Conservation (phyloP, 306 rosid genomes). For the Trifolium pratense region DNA sequence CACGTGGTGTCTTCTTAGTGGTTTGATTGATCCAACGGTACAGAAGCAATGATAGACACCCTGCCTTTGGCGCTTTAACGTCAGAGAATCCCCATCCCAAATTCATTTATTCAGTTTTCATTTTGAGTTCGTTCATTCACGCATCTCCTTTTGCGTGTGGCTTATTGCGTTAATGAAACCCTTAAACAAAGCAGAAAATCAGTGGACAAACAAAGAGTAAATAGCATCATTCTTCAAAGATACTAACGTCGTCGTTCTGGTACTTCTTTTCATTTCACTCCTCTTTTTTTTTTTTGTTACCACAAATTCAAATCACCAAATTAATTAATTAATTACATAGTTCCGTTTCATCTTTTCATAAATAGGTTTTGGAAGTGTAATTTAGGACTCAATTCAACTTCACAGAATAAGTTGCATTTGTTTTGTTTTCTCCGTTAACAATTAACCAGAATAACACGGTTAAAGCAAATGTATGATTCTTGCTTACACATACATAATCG, state of each 20-base stretch:
- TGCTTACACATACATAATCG: too few species aligned
- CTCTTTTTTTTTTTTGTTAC: not conserved
- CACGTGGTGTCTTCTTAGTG: too few species aligned
- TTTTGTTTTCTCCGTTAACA: not conserved
- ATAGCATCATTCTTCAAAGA: not conserved
- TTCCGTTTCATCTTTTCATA: not conserved
- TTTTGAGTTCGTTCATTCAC: too few species aligned
- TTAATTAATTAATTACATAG: not conserved
- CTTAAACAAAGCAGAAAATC: too few species aligned
- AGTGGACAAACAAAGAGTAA: too few species aligned
- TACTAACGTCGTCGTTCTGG: not conserved
- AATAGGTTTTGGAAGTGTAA: not conserved
- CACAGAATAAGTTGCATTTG: not conserved
- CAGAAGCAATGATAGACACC: too few species aligned
- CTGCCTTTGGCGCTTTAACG: too few species aligned
- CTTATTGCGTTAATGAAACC: too few species aligned
- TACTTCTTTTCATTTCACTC: not conserved
- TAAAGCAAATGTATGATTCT: not conserved
- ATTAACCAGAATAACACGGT: not conserved
- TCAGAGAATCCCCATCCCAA: too few species aligned
- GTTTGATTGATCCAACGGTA: too few species aligned
- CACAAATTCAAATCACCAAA: slow-evolving; percentile 9
- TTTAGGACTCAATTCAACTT: not conserved
- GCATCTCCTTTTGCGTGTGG: too few species aligned
- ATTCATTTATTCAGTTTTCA: too few species aligned